Conservation (phyloP, 2,329 filamentous ascomycete genomes). For the Graphiopsis chlorocephala region DNA sequence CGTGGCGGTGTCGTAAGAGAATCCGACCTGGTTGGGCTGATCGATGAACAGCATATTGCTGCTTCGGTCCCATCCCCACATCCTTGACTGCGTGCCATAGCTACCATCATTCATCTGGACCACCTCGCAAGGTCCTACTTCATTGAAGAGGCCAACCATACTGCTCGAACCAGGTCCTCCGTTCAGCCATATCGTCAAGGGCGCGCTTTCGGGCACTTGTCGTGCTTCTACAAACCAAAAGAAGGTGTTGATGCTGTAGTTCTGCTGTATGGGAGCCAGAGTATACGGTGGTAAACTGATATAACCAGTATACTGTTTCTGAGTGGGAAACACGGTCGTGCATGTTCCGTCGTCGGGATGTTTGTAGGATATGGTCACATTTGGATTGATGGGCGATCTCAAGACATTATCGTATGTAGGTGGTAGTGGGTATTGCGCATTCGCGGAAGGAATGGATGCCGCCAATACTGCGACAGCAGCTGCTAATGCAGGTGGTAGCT, state of each 20-base stretch:
- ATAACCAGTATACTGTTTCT: slow-evolving; percentile 71
- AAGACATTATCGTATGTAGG: slow-evolving; percentile 52
- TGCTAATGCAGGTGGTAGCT: slow-evolving; percentile 28
- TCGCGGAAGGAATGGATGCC: slow-evolving; percentile 9
- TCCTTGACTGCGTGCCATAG: slow-evolving; percentile 44
- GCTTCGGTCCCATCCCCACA: slow-evolving; percentile 65
- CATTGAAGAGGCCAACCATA: slow-evolving; percentile 62
- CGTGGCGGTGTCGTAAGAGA: slow-evolving; percentile 63
- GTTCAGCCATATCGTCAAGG: slow-evolving; percentile 64
- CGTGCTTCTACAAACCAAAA: slow-evolving; percentile 64
- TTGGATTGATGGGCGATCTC: slow-evolving; percentile 59
- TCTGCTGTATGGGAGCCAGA: slow-evolving; percentile 47
- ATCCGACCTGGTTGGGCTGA: slow-evolving; percentile 67
- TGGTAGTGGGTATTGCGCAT: slow-evolving; percentile 41
- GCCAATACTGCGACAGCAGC: slow-evolving; percentile 24
- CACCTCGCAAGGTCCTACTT: slow-evolving; percentile 52
- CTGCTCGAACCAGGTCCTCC: slow-evolving; percentile 65
- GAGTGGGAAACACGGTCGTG: slow-evolving; percentile 60
- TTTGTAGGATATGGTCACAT: slow-evolving; percentile 68
- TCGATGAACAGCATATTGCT: slow-evolving; percentile 60
- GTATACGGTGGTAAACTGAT: slow-evolving; percentile 55
- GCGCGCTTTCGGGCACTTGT: slow-evolving; percentile 47
- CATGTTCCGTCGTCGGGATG: slow-evolving; percentile 59
- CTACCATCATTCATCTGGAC: slow-evolving; percentile 43
- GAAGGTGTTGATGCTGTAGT: slow-evolving; percentile 61